Evolutionary conservation across 2,329 filamentous ascomycete species (phyloP).

Genomic region (Cadophora sp.): DNA sequence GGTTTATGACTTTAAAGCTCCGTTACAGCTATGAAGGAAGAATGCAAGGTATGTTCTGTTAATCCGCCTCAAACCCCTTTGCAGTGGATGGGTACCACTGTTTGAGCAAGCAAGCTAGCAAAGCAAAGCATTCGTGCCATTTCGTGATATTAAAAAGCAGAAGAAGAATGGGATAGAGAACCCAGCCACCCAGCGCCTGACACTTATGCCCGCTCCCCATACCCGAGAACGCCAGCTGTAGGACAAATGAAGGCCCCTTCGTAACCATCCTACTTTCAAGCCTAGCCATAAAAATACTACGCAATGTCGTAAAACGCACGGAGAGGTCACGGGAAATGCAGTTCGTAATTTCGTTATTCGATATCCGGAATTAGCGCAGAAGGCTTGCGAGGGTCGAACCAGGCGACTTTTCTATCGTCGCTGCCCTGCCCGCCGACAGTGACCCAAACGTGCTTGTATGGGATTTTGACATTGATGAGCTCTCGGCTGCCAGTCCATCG

Average conservation of each 20-base stretch:
- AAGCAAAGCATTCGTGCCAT: background rate
- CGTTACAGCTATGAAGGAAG: slow-evolving; percentile 2
- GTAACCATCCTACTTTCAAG: background rate
- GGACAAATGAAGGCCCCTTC: background rate
- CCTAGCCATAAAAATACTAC: background rate
- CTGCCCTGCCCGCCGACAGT: slow-evolving; percentile 69
- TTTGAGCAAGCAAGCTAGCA: background rate
- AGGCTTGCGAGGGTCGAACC: slow-evolving; percentile 45
- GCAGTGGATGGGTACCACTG: background rate
- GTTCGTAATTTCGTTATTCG: slow-evolving; percentile 25
- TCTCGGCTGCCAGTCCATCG: slow-evolving; percentile 66
- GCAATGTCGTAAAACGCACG: background rate
- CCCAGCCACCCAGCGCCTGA: slow-evolving; percentile 8
- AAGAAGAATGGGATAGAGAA: background rate
- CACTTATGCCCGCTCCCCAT: slow-evolving; percentile 10
- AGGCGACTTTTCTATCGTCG: slow-evolving; percentile 51
- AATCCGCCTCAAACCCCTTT: background rate
- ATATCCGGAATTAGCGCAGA: slow-evolving; percentile 41
- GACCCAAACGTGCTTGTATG: slow-evolving; percentile 72
- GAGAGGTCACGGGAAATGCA: background rate
- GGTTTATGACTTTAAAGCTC: background rate
- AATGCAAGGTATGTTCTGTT: slow-evolving; percentile 1
- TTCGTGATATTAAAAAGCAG: background rate
- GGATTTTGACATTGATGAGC: slow-evolving; percentile 55
- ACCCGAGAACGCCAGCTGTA: background rate